Conservation (phyloP, 2,329 filamentous ascomycete genomes). For the Fusarium temperatum region DNA sequence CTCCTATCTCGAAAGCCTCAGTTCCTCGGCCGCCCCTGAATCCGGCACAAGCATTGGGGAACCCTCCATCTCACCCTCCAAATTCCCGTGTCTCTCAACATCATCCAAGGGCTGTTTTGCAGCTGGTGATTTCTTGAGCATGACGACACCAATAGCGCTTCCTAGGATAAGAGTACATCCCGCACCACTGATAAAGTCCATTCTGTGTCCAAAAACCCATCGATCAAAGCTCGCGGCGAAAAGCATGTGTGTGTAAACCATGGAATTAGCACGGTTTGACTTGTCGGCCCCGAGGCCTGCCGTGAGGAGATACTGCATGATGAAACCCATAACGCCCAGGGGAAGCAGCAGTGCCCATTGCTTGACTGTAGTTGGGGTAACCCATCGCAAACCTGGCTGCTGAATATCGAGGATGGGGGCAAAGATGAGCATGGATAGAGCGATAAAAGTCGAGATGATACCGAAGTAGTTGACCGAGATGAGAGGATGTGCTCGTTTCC, state of each 20-base stretch:
- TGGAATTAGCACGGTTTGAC: constrained; percentile 64
- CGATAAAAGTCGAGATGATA: constrained; percentile 74
- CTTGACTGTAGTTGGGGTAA: constrained; percentile 50
- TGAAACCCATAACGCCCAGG: constrained; percentile 78
- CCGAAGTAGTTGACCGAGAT: constrained; percentile 88
- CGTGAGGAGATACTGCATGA: constrained; percentile 88
- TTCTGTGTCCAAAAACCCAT: constrained; percentile 61
- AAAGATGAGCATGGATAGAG: constrained; percentile 65
- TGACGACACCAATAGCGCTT: constrained; percentile 60
- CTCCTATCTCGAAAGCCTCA: constrained; percentile 25
- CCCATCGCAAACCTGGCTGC: constrained; percentile 58
- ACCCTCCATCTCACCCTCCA: constrained; percentile 47
- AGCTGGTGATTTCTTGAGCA: constrained; percentile 53
- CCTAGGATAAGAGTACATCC: constrained; percentile 64
- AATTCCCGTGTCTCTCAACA: constrained; percentile 46
- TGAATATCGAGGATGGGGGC: constrained; percentile 55
- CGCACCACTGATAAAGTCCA: constrained; percentile 58
- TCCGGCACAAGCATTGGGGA: constrained; percentile 53
- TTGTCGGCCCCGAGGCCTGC: constrained; percentile 78
- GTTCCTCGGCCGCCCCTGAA: constrained; percentile 39
- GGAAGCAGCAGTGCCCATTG: constrained; percentile 75
- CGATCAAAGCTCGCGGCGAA: constrained; percentile 63
- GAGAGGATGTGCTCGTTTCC: constrained; percentile 81
- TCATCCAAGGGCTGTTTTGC: constrained; percentile 42
- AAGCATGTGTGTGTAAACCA: constrained; percentile 68